Evolutionary conservation across 2,329 filamentous ascomycete genomes (phyloP).

Genomic region (Penicillium corylophilum): DNA sequence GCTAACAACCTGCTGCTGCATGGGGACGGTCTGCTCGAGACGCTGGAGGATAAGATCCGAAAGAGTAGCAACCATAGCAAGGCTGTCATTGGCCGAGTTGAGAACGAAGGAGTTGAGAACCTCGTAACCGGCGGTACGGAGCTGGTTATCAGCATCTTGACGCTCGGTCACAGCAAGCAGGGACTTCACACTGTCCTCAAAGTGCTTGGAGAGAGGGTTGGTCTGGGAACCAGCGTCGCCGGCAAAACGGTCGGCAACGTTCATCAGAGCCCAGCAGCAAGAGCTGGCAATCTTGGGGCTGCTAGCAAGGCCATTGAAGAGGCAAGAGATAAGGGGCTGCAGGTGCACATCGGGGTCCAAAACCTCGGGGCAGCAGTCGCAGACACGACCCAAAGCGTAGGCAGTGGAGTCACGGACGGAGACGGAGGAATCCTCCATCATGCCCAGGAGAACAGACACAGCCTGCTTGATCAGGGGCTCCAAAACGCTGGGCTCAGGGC

Average conservation of each 20-base stretch:
- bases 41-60: conserved; percentile 88
- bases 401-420: conserved; percentile 95
- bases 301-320: conserved; percentile 86
- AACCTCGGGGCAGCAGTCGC: conserved; percentile 85
- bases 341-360: conserved; percentile 85
- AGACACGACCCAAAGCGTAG: conserved; percentile 93
- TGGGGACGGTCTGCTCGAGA: conserved; percentile 81
- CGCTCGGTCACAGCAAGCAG: conserved; percentile 83
- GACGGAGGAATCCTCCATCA: conserved; percentile 85
- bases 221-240: conserved; percentile 74
- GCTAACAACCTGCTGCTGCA: conserved; percentile 92
- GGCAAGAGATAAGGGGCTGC: conserved; percentile 77
- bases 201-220: conserved; percentile 87
- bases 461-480: conserved; percentile 96
- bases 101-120: conserved; percentile 93
- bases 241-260: conserved; percentile 91
- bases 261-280: conserved; percentile 99
- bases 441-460: conserved; percentile 83
- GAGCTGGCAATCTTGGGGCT: conserved; percentile 96
- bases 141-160: conserved; percentile 76
- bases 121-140: conserved; percentile 94
- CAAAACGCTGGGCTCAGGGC: conserved; percentile 86
- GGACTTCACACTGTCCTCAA: conserved; percentile 85
- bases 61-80: conserved; percentile 75
- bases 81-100: conserved; percentile 83